Evolutionary conservation across 2,329 filamentous ascomycete genomes (phyloP).

Genomic region (Ascochyta viciae-villosae): DNA sequence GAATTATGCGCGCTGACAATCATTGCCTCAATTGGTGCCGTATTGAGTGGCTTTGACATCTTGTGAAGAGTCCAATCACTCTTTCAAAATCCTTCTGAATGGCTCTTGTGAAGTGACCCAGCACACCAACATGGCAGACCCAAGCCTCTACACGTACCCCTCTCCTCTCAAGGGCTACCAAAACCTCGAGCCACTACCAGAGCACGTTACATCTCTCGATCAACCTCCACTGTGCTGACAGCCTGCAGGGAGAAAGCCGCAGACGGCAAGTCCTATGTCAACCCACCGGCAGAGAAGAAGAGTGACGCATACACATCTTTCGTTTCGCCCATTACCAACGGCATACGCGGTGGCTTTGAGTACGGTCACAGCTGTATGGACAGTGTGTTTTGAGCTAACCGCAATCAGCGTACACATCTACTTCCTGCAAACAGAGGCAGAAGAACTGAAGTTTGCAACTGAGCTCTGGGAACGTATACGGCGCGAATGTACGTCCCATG

Average conservation of each 20-base stretch:
- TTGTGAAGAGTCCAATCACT: not conserved
- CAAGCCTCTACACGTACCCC: slow-evolving; percentile 57
- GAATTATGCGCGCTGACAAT: slow-evolving; percentile 18
- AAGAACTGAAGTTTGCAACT: slow-evolving; percentile 71
- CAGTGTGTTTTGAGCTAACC: not conserved
- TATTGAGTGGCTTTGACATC: not conserved
- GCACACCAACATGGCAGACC: slow-evolving; percentile 47
- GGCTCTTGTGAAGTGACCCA: slow-evolving; percentile 15
- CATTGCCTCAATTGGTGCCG: not conserved
- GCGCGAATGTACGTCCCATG: slow-evolving; percentile 70
- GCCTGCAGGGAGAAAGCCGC: slow-evolving; percentile 61
- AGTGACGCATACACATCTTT: slow-evolving; percentile 77
- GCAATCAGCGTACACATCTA: slow-evolving; percentile 74
- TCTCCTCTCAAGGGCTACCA: slow-evolving; percentile 67
- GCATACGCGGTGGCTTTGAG: slow-evolving; percentile 76
- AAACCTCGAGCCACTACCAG: slow-evolving; percentile 61
- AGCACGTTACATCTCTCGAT: slow-evolving; percentile 35
- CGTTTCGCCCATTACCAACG: slow-evolving; percentile 70
- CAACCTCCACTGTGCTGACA: slow-evolving; percentile 13
- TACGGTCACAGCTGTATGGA: slow-evolving; percentile 7
- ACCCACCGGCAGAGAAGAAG: slow-evolving; percentile 65
- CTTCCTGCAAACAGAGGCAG: slow-evolving; percentile 68
- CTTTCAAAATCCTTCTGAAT: no score
- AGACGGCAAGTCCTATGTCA: slow-evolving; percentile 80
- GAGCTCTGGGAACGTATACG: slow-evolving; percentile 81